Base-by-base conservation (phyloP, 371 early-diverging fungal species). In the Mucor sp. region DNA sequence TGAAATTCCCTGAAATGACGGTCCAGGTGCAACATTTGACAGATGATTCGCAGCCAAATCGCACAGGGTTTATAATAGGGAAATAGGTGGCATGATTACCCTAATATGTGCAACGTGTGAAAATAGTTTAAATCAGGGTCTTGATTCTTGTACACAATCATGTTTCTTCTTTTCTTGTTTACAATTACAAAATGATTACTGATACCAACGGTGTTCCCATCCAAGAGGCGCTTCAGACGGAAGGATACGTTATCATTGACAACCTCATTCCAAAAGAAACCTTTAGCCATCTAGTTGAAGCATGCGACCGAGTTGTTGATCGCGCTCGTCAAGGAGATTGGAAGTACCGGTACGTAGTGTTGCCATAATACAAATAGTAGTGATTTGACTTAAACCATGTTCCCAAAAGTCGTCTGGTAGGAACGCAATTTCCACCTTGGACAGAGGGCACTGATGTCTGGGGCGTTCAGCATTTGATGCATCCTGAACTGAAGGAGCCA, bases 361-460 rank as follows among this genome's bases (percentile, higher is more conserved):
- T 32, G 17, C 23, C 4, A 15, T 5, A 2, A 37, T 37, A 14
- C 14, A 37, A 14, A 27, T 27, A 6, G 9, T 4, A 32, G 17
- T 28, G 8, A 12, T 9, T 30, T 5, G 8, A 19, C 30, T 28
- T 9, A 47, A 1, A 21, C 21, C 7, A 3, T 21, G n/a, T 28
- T 27, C 50, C n/a, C n/a, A n/a, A n/a, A n/a, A 76, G 81, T 58
- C 83, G 84, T 57, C 64, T 81, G 33, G 86, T 86, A 11, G 86
- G 86, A 41, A 84, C 82, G 4, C 84, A 83, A 47, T 86, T 86
- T 55, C 86, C 86, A 47, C 86, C 86, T 41, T 86, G 86, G 86
- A 77, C 74, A 14, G 82, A 84, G 63, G 85, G 79, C 6, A 79
- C 79, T 25, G 83, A 83, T 59, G 81, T 80, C 2, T 86, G 86